Percentiles rank a stretch among this genome's conserved stretches.
These are phyloP conservation scores for Capronia coronata DNA, from an alignment of 2,329 filamentous ascomycete species.

Conservation along the genomic window DNA sequence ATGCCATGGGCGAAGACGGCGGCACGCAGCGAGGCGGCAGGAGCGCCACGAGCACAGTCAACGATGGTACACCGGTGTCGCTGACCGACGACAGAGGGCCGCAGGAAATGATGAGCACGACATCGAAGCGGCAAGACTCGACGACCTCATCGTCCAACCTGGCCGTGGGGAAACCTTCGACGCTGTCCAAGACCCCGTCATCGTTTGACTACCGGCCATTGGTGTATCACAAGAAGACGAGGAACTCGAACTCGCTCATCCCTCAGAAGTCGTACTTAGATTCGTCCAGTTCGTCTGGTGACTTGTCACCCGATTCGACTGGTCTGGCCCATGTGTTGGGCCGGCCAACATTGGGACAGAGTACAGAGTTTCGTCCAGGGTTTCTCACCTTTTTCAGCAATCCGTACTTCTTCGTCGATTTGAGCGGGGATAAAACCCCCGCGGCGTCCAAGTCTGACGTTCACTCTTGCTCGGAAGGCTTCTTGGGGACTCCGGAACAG, in stretches of 20 bases:
- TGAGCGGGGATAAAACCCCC: slow-evolving; percentile 40
- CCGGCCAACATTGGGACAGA: slow-evolving; percentile 44
- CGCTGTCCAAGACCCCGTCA: slow-evolving; percentile 15
- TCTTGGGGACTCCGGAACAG: slow-evolving; percentile 10
- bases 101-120: background rate
- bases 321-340: slow-evolving; percentile 43
- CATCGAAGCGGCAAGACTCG: slow-evolving; percentile 10
- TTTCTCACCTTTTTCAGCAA: slow-evolving; percentile 80
- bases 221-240: slow-evolving; percentile 40
- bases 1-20: slow-evolving; percentile 20
- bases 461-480: slow-evolving; percentile 4
- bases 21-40: slow-evolving; percentile 45
- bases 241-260: slow-evolving; percentile 34
- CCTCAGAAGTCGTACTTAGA: slow-evolving; percentile 43
- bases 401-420: slow-evolving; percentile 71
- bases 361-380: slow-evolving; percentile 48
- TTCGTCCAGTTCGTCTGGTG: slow-evolving; percentile 44
- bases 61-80: slow-evolving; percentile 32
- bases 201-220: slow-evolving; percentile 40
- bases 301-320: slow-evolving; percentile 43
- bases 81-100: slow-evolving; percentile 15
- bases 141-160: slow-evolving; percentile 10
- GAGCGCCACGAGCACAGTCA: slow-evolving; percentile 39
- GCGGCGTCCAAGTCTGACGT: slow-evolving; percentile 11
- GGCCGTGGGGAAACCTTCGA: slow-evolving; percentile 11